Base-by-base conservation (phyloP, 75 land plant genomes). In the Larix kaempferi region DNA sequence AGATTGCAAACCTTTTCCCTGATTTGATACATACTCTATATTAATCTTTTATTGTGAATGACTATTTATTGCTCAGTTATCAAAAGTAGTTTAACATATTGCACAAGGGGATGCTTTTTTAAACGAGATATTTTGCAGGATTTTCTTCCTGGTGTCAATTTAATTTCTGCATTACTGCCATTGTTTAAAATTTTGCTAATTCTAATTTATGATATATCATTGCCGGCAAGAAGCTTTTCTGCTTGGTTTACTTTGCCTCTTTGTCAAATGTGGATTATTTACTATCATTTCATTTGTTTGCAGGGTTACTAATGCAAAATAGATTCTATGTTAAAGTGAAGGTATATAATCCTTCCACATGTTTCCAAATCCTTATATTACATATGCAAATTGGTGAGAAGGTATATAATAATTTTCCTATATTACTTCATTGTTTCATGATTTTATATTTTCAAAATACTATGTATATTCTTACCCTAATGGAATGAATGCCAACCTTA, bases 311-410 rank as follows among this genome's bases (percentile, higher is more conserved):
- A 98, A 96, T 85, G 98, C 99, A 75, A 98, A 96, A 80, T 95
- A 94, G 71, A 96, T 94, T 76, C 77, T 96, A 16, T 97, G 99
- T 33, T 97, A 94, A 83, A 96, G 98, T 85, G 99, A 96, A 89
- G 95, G 94, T 22, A 87, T 98, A 22, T 98, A 96, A 81, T 1
- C 33, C n/a, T 29, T 29, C 98, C 99, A 60, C 89, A 95, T 73
- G 78, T 96, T 5, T 93, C 93, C 3, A 96, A 96, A 76, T 88
- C 98, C 15, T 82, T 96, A 63, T 89, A 76, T 69, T 94, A 83
- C 72, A 91, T 96, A 73, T 87, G 85, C 7, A 92, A n/a, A n/a
- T 96, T 65, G 91, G 98, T 78, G 91, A 96, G 62, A 92, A 94
- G 91, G 97, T 92, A 76, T 60, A 66, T 8, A 55, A 49, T 39